Evolutionary conservation across 805 yeast genomes (phyloP).

Genomic region (Hanseniaspora pseudoguilliermondii): DNA sequence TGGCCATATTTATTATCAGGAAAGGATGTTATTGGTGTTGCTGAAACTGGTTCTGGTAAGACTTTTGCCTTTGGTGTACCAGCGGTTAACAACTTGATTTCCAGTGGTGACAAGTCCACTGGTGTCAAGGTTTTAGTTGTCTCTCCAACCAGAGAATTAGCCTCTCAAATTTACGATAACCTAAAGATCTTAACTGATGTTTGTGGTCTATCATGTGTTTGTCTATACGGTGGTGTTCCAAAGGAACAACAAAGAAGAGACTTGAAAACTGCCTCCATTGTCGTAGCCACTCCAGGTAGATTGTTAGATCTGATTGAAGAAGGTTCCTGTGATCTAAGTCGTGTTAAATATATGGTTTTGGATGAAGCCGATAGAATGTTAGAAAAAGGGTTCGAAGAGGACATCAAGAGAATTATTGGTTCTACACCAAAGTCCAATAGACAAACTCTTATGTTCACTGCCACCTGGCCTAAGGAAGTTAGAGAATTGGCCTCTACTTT

Average conservation of each 20-base stretch:
- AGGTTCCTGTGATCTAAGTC: constrained; percentile 58
- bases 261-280: constrained; percentile 56
- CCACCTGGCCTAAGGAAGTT: constrained; percentile 99
- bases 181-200: constrained; percentile 49
- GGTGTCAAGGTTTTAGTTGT: constrained; percentile 69
- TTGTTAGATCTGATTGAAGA: constrained; percentile 80
- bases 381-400: constrained; percentile 96
- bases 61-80: constrained; percentile 97
- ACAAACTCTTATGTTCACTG: constrained; percentile 96
- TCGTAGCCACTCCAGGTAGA: constrained; percentile 98
- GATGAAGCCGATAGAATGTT: constrained; percentile 99
- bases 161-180: constrained; percentile 84
- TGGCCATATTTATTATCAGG: constrained; percentile 82
- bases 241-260: constrained; percentile 78
- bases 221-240: constrained; percentile 95
- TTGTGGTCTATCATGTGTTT: constrained; percentile 56
- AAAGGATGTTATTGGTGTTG: constrained; percentile 88
- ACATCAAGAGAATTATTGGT: constrained; percentile 71
- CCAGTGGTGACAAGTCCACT: constrained; percentile 22
- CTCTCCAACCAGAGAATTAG: constrained; percentile 96
- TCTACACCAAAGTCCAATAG: constrained; percentile 40
- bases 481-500: constrained; percentile 78
- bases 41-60: constrained; percentile 97
- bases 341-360: constrained; percentile 66
- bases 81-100: constrained; percentile 60